Percentiles rank a stretch among this genome's conserved stretches.
phyloP scores from a whole-genome alignment of 2,329 filamentous ascomycete species.

The Knoxdaviesia capensis region DNA sequence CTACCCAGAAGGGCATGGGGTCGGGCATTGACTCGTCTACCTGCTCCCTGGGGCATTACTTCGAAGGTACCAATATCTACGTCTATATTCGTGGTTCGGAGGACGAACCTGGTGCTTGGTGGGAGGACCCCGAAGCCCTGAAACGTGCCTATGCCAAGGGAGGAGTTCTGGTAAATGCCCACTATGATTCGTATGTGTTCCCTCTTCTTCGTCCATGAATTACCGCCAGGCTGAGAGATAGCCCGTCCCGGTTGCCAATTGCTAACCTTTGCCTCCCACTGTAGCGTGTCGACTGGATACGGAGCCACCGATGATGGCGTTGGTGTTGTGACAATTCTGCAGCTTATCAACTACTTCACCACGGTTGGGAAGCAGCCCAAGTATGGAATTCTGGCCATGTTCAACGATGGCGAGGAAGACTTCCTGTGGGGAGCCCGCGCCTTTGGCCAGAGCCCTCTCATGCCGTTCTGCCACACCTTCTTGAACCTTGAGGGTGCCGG shows the following conservation, averaged over 20 bases:
- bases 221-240: not conserved
- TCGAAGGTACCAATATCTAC: constrained; percentile 81
- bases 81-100: constrained; percentile 74
- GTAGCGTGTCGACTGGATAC: constrained; percentile 70
- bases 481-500: constrained; percentile 90
- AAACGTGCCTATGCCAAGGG: constrained; percentile 36
- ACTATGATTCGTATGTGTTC: constrained; percentile 51
- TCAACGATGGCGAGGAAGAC: constrained; percentile 96
- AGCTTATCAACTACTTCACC: constrained; percentile 75
- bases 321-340: constrained; percentile 68
- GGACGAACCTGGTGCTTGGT: constrained; percentile 56
- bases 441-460: constrained; percentile 66
- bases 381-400: constrained; percentile 60
- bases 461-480: constrained; percentile 67
- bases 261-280: constrained; percentile 6
- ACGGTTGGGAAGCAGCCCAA: constrained; percentile 49
- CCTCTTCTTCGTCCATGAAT: too few species aligned
- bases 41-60: constrained; percentile 43
- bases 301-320: constrained; percentile 91
- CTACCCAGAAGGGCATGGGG: constrained; percentile 12
- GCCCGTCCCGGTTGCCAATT: not conserved
- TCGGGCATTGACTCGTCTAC: constrained; percentile 10
- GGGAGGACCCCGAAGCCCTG: constrained; percentile 25
- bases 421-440: constrained; percentile 71
- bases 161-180: constrained; percentile 81